Evolutionary conservation across 2,329 filamentous ascomycete species (phyloP).

Genomic region (Rutstroemia sp.): DNA sequence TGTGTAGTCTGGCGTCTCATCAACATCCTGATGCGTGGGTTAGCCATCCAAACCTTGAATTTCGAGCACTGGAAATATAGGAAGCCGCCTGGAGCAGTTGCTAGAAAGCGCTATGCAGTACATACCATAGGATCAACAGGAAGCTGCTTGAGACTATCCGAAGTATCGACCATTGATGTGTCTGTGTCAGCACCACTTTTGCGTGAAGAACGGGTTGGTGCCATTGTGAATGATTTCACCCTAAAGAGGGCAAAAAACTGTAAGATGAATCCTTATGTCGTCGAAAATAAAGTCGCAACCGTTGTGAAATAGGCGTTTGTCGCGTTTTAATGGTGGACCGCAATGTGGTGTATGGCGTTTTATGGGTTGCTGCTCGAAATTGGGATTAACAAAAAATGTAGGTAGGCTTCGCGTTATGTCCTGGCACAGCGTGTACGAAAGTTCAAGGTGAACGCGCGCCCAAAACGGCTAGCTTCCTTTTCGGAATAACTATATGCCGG

Average conservation of each 20-base stretch:
- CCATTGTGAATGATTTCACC: slow-evolving; percentile 37
- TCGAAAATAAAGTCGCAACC: neutral
- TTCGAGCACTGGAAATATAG: neutral
- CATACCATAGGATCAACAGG: slow-evolving; percentile 30
- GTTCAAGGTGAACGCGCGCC: neutral
- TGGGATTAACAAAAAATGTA: slow-evolving; percentile 4
- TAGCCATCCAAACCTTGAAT: neutral
- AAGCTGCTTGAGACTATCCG: slow-evolving; percentile 31
- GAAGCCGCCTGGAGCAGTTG: neutral
- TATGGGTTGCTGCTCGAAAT: slow-evolving; percentile 12
- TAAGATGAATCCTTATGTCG: slow-evolving; percentile 14
- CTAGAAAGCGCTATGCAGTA: neutral
- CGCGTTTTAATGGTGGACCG: slow-evolving; percentile 15
- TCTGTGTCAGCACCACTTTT: slow-evolving; percentile 41
- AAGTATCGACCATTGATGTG: slow-evolving; percentile 56
- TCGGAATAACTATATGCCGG: slow-evolving; percentile 1
- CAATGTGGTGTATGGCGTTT: neutral
- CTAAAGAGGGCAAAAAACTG: slow-evolving; percentile 17
- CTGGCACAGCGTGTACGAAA: neutral
- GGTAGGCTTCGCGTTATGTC: slow-evolving; percentile 6
- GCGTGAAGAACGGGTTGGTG: slow-evolving; percentile 45
- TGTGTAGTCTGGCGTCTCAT: slow-evolving; percentile 59
- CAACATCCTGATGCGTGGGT: slow-evolving; percentile 43
- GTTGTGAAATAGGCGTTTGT: neutral
- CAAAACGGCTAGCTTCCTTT: neutral